phyloP scores from a whole-genome alignment of 176 grass and related monocot species.

The Tillandsia fasciculata region DNA sequence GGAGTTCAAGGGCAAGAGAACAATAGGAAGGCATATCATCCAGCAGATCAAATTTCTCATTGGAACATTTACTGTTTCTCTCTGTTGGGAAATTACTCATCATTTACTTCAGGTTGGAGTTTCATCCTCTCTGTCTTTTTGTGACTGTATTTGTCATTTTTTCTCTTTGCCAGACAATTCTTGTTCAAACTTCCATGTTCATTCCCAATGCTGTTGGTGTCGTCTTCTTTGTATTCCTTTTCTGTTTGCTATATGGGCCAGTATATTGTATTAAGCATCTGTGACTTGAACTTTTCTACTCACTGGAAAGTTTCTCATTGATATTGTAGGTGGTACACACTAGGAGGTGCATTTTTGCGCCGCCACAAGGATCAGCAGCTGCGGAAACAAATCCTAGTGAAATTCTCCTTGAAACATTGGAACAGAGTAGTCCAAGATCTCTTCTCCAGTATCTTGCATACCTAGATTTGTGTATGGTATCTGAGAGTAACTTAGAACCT shows the following conservation, averaged over 20 bases:
- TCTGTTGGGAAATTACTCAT: conserved; percentile 88
- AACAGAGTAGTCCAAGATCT: conserved; percentile 61
- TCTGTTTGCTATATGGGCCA: background rate
- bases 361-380: conserved; percentile 68
- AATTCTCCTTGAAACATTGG: conserved; percentile 63
- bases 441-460: conserved; percentile 82
- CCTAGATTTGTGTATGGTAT: conserved; percentile 79
- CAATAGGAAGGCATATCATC: conserved; percentile 38
- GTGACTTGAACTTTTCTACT: conserved; percentile 10
- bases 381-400: conserved; percentile 81
- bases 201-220: too few species aligned
- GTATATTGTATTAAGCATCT: conserved; percentile 7
- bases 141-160: background rate
- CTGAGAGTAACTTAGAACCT: conserved; percentile 68
- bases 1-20: conserved; percentile 46
- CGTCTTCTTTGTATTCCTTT: too few species aligned
- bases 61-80: conserved; percentile 33
- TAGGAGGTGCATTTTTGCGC: conserved; percentile 74
- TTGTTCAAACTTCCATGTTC: background rate
- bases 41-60: conserved; percentile 51
- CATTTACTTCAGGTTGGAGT: conserved; percentile 78
- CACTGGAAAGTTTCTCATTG: conserved; percentile 9
- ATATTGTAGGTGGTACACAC: conserved; percentile 75
- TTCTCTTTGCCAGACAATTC: too few species aligned
- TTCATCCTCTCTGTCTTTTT: background rate